phyloP scores from a whole-genome alignment of 2,329 filamentous ascomycete species.

The Penicillium rolfsii region DNA sequence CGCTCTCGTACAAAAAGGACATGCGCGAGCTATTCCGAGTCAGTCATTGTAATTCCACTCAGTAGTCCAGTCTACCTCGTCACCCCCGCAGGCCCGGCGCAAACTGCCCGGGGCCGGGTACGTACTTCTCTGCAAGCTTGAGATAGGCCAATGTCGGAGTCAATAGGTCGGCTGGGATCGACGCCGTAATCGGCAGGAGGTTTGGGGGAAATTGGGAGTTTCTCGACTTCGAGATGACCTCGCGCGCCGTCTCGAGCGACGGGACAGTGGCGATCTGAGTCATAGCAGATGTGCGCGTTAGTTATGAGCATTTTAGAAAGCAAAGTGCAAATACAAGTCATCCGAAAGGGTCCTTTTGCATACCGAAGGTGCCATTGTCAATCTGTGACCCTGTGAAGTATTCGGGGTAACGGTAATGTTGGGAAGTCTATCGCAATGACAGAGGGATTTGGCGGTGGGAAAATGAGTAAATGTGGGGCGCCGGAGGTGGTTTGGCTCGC shows the following conservation, averaged over 20 bases:
- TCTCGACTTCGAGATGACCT: conserved; percentile 58
- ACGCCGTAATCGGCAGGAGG: conserved; percentile 78
- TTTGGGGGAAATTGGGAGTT: conserved; percentile 66
- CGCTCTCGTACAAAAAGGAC: conserved; percentile 95
- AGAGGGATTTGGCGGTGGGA: conserved; percentile 29
- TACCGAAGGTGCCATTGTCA: conserved; percentile 36
- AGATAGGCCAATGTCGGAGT: conserved; percentile 95
- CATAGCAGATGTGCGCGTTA: conserved; percentile 18
- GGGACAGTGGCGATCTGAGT: conserved; percentile 59
- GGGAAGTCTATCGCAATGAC: conserved; percentile 4
- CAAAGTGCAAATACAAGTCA: background rate
- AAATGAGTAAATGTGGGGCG: conserved; percentile 29
- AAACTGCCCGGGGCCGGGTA: conserved; percentile 25
- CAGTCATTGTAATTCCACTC: conserved; percentile 19
- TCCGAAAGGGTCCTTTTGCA: conserved; percentile 9
- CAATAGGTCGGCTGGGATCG: conserved; percentile 87
- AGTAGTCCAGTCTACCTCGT: conserved; percentile 9
- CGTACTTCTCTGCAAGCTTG: conserved; percentile 77
- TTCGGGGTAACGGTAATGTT: conserved; percentile 1
- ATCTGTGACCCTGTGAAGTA: conserved; percentile 6
- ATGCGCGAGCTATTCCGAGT: conserved; percentile 61
- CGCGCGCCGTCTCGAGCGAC: conserved; percentile 62
- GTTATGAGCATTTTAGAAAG: background rate
- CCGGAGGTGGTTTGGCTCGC: conserved; percentile 3
- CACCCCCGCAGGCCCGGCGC: background rate